phyloP scores from a whole-genome alignment of 2,329 filamentous ascomycete genomes.

The Lachnellula occidentalis region DNA sequence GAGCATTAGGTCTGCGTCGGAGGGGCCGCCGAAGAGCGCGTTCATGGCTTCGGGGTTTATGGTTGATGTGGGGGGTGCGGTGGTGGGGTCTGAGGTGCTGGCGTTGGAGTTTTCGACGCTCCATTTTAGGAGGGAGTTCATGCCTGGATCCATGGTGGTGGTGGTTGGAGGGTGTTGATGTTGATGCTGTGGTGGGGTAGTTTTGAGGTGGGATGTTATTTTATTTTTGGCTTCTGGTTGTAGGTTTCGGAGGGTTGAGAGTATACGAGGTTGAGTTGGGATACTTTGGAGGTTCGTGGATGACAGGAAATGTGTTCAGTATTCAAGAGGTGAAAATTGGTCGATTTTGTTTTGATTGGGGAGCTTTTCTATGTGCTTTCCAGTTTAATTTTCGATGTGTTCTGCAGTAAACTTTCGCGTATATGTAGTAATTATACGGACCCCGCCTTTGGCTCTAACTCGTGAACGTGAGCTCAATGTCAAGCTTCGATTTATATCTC shows the following conservation, averaged over 20 bases:
- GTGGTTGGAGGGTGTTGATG: slow-evolving; percentile 3
- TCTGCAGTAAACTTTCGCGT: background rate
- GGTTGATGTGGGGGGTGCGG: slow-evolving; percentile 28
- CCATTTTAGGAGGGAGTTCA: slow-evolving; percentile 34
- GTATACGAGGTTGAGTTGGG: too few relatives aligned
- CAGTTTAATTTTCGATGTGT: background rate
- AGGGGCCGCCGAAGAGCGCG: slow-evolving; percentile 74
- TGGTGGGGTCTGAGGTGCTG: slow-evolving; percentile 24
- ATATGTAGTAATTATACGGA: background rate
- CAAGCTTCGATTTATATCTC: too few relatives aligned
- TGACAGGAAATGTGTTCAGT: too few relatives aligned
- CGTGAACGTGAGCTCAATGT: too few relatives aligned
- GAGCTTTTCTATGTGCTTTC: background rate
- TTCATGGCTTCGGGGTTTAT: slow-evolving; percentile 67
- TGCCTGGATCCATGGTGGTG: slow-evolving; percentile 26
- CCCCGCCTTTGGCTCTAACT: background rate
- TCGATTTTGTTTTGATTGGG: background rate
- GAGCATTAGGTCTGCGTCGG: slow-evolving; percentile 88
- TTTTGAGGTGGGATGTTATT: background rate
- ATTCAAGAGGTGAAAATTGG: too few relatives aligned
- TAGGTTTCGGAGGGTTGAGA: background rate
- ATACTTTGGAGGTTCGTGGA: too few relatives aligned
- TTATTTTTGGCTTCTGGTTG: background rate
- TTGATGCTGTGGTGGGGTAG: slow-evolving; percentile 1
- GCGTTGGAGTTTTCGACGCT: slow-evolving; percentile 53